Evolutionary conservation across 2,329 filamentous ascomycete genomes (phyloP), one percentile per base, ranked within the genome.

Genomic region (Cytospora chrysosperma): DNA sequence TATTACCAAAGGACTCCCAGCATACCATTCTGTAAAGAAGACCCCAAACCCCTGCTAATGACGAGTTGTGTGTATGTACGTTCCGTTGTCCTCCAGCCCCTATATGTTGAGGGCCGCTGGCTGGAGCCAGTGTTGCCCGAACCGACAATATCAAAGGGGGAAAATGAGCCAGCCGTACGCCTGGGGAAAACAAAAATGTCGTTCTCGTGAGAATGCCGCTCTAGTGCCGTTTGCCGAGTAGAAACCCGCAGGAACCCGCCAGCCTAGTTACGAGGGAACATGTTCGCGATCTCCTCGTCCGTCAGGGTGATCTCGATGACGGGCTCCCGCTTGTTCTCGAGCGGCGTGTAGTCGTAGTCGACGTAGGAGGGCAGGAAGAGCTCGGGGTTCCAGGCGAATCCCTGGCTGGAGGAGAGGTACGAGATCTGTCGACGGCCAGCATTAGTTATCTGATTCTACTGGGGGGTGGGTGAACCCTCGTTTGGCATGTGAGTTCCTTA

Each of bases 371-470:
- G 90, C 1, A 93, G 83, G 77, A 93, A 93, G 75, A 93, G 91
- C 73, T 93, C 90, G 75, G 90, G 90, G 75, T 93, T 93, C 90
- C 90, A 94, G 66, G 88, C 86, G 72, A 92, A 94, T 63, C 90
- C 90, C 76, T 94, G 90, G 71, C 87, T 90, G 7, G 88, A 89
- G 66, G 90, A 88, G 57, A 93, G 85, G 74, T 92, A 94, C 26
- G 89, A 91, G 68, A 93, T 92, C 89, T 92, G 69, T 59, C 49
- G 43, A 55, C 28, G 26, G 21, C 30, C 52, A 7, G 26, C 32
- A 66, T 72, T 59, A 75, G 71, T 64, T 62, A 49, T 68, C 54
- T 28, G 26, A 53, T 27, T 27, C 30, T 30, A 40, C 47, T 27
- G 47, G 50, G 12, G 24, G 32, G 34, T 10, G 34, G 34, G 32